Base-by-base conservation (phyloP, 1,139 yeast genomes). In the Protomyces lactucae-debilis region DNA sequence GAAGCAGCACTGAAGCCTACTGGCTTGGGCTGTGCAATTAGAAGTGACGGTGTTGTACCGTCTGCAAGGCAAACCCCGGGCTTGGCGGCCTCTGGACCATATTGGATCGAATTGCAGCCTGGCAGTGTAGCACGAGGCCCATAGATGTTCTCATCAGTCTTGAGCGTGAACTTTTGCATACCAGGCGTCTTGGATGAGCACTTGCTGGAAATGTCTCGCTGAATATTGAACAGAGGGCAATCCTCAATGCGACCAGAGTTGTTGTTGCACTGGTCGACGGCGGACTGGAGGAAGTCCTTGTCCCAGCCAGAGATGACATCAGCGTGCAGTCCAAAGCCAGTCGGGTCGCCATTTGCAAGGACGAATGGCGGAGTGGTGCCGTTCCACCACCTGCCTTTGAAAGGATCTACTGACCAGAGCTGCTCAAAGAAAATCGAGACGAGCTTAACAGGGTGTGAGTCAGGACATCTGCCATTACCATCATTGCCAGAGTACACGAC, bases 261-360 rank as follows among this genome's bases (percentile, higher is more conserved):
- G 43, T 39, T 46, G 46, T 14, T 52, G 60, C 67, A 65, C 14
- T 40, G 37, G 32, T 61, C 67, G 16, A 65, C 61, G 23, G 67
- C 67, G 5, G 64, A 28, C 36, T 61, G 65, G 39, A 65, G 36
- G 36, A 65, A 65, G 28, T 37, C 57, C 28, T 36, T 43, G 43
- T 64, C 65, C 67, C 67, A 65, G 12, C 66, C 67, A 54, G 56
- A 57, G 35, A 65, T 54, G 32, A 65, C 57, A 48, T 65, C 67
- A 3, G 65, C 67, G 54, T 65, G 67, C 51, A 48, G 45, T 3
- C 65, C 67, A 43, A 45, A 64, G 9, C 67, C 67, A 1, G 67
- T 65, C 21, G 65, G 61, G 37, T 65, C 67, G 14, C 67, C 67
- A 14, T 52, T 60, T 3, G 67, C 48, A 25, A 61, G 61, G 21